These are phyloP conservation scores for Macrocybe gigantea DNA, from an alignment of 768 basidiomycete species.

Conservation along the genomic window DNA sequence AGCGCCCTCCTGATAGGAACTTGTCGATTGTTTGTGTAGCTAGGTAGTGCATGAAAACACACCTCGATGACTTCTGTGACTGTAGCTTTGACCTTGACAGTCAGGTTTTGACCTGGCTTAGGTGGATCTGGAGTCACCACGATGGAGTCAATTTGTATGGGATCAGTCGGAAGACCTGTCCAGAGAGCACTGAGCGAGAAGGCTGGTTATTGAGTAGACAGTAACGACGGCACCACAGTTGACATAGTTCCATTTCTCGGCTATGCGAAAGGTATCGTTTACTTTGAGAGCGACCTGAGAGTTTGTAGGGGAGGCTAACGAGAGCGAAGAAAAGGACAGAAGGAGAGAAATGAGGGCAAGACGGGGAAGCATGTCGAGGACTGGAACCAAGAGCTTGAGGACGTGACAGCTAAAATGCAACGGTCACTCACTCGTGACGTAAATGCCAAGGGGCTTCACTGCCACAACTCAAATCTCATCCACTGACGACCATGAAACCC, in stretches of 20 bases:
- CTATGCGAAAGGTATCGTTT: constrained; percentile 22
- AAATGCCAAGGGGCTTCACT: not conserved
- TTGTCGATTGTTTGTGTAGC: not conserved
- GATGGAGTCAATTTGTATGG: constrained; percentile 67
- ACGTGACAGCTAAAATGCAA: constrained; percentile 12
- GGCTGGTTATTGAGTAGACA: not conserved
- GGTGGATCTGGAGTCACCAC: constrained; percentile 83
- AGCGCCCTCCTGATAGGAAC: constrained; percentile 68
- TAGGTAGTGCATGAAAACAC: constrained; percentile 4
- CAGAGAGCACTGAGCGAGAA: constrained; percentile 6
- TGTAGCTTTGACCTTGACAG: constrained; percentile 69
- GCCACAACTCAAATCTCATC: constrained; percentile 1
- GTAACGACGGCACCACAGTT: constrained; percentile 62
- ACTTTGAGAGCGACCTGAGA: constrained; percentile 18
- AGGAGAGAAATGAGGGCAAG: constrained; percentile 16
- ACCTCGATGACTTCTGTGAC: constrained; percentile 66
- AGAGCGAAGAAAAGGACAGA: constrained; percentile 10
- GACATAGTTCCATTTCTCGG: constrained; percentile 55
- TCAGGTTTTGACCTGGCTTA: constrained; percentile 77
- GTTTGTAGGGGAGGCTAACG: constrained; percentile 1
- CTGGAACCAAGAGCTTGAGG: not conserved
- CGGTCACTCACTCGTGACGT: not conserved
- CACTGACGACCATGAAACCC: constrained; percentile 50
- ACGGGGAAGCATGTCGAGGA: constrained; percentile 8
- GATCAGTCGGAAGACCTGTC: constrained; percentile 39